These are phyloP conservation scores for Moelleriella libera DNA, from an alignment of 2,329 filamentous ascomycete genomes.

Conservation along the genomic window DNA sequence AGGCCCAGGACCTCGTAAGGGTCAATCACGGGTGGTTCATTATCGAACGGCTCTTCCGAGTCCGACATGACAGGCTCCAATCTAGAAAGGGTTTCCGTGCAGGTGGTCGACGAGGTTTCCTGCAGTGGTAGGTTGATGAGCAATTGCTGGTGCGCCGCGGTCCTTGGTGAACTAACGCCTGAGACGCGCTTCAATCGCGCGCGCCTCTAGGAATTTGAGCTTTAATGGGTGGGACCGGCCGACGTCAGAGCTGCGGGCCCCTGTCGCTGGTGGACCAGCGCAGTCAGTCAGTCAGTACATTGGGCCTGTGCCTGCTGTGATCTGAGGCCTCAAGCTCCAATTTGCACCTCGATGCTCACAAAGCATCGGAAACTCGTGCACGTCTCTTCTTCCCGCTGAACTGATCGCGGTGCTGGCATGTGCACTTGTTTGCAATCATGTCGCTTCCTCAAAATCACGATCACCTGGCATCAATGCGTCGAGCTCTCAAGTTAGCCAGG, in stretches of 20 bases:
- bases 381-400: no score
- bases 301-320: no score
- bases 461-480: slow-evolving; percentile 43
- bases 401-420: no score
- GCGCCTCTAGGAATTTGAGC: background rate
- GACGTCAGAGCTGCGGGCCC: background rate
- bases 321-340: no score
- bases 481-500: slow-evolving; percentile 62
- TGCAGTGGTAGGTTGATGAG: no score
- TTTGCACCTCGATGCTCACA: no score
- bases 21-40: slow-evolving; percentile 48
- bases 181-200: no score
- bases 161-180: no score
- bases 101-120: no score
- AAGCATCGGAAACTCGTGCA: no score
- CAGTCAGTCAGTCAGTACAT: background rate
- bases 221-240: slow-evolving; percentile 2
- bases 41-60: slow-evolving; percentile 36
- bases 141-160: no score
- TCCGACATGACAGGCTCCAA: slow-evolving; percentile 23
- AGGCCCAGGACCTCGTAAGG: slow-evolving; percentile 74
- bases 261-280: background rate
- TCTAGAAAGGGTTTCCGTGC: no score
- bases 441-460: slow-evolving; percentile 15
- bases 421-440: background rate